Evolutionary conservation across 352 stramenopile genomes (phyloP), one percentile per base, ranked within the genome.

Genomic region (Phytophthora uliginosa): DNA sequence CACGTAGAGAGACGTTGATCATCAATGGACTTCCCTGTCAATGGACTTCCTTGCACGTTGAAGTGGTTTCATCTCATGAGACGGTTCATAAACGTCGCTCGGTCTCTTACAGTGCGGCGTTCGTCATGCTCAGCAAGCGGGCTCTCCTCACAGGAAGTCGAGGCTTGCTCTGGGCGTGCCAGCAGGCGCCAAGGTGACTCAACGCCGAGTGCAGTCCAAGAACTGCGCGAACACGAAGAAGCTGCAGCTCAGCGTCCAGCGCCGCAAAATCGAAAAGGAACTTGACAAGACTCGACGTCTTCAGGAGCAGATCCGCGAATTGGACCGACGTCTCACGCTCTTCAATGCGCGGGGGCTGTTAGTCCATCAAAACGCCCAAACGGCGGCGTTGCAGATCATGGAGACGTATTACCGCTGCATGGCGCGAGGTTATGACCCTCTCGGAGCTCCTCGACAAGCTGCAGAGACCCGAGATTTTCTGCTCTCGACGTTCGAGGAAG

Each of bases 371-470:
- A 78, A 82, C 42, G 61, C 79, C 7, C 54, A 78, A 51, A 28
- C 28, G 0, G 66, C 74, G 6, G 73, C 76, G 6, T 50, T 86
- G n/a, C 40, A 63, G 7, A 64, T 83, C 40, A 61, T 85, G 47
- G 38, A 63, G 24, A 83, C 63, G 28, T 88, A 85, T 45, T 79
- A 81, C 20, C 34, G 57, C 4, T 61, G 81, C 63, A 77, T 79
- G 45, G 57, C 65, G 6, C 66, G 59, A 31, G 81, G 81, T 0
- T 78, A 74, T 22, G 60, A 77, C 34, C 56, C 69, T 5, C 3
- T 17, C 1, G 48, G 62, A 8, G 54, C 70, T 20, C 48, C 45
- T 7, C 38, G 24, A 18, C 59, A 58, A 7, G 45, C 59, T 1
- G 9, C 26, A 10, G 31, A 70, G 31, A 71, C 63, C 10, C 22